Evolutionary conservation across 305 asterid species (phyloP).

Genomic region (Fraxinus greggii): DNA sequence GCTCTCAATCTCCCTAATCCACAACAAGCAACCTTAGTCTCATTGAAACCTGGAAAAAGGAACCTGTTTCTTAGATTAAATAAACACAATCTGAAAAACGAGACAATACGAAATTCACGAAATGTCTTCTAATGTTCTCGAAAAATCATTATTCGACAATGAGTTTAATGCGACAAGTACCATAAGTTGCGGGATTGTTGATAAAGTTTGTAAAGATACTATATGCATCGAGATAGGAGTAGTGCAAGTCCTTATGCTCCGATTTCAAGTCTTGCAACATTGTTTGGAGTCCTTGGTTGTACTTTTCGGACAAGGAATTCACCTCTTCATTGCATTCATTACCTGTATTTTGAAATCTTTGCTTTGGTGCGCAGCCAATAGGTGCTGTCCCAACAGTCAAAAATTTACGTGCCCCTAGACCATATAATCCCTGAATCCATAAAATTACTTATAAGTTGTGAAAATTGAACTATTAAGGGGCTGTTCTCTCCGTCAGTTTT

Average conservation of each 20-base stretch:
- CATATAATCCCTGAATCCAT: slow-evolving; percentile 28
- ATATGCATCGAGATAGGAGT: slow-evolving; percentile 52
- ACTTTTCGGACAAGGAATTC: slow-evolving; percentile 42
- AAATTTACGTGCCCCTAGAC: slow-evolving; percentile 44
- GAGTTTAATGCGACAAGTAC: slow-evolving; percentile 16
- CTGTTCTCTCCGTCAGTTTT: too few relatives aligned
- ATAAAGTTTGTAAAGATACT: slow-evolving; percentile 33
- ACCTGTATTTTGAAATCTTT: slow-evolving; percentile 27
- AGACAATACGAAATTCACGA: neutral
- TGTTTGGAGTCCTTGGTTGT: slow-evolving; percentile 28
- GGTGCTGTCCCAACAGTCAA: slow-evolving; percentile 36
- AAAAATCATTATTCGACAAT: neutral
- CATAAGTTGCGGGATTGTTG: slow-evolving; percentile 37
- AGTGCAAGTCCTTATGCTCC: slow-evolving; percentile 43
- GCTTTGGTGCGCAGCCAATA: slow-evolving; percentile 47
- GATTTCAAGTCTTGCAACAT: slow-evolving; percentile 50
- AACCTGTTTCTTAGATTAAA: neutral
- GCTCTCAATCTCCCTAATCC: slow-evolving; percentile 69
- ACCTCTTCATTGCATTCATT: slow-evolving; percentile 39
- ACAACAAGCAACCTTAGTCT: slow-evolving; percentile 67
- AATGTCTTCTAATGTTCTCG: neutral
- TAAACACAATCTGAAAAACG: neutral
- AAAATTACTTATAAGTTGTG: neutral
- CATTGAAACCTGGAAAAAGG: slow-evolving; percentile 44
- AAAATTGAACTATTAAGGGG: neutral